Evolutionary conservation across 345 rosid genomes (phyloP), one percentile per base, ranked within the genome.

Genomic region (Sonneratia alba): DNA sequence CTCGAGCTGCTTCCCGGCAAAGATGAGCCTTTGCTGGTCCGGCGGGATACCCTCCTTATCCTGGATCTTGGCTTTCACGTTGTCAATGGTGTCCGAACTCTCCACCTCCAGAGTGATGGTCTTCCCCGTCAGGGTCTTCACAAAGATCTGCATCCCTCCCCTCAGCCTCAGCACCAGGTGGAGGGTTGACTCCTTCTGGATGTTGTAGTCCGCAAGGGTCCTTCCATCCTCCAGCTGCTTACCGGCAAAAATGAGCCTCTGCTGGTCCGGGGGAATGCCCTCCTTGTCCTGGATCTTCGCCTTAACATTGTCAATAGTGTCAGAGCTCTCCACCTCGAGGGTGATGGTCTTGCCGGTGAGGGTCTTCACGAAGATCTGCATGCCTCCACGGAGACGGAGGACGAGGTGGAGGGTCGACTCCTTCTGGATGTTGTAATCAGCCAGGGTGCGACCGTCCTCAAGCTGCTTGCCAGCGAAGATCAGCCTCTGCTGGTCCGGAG

Each of bases 1-100:
- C 67, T 84, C 87, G 1, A 84, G 68, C 72, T 84, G 87, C 73
- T 84, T 84, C 2, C 87, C 87, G 0, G 85, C 87, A 1, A 84
- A 84, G 38, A 84, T 84, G 40, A 84, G 49, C 72, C 85, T 78
- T 74, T 84, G 87, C 70, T 84, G 87, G 49, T 84, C 87, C 0
- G 85, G 85, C 0, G 87, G 85, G 47, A 84, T 84, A 0, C 85
- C 87, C 65, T 82, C 85, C 81, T 84, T 84, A 57, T 84, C 87
- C 71, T 82, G 87, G 70, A 84, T 84, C 70, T 84, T 84, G 0
- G 85, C 83, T 69, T 84, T 84, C 42, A 81, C 87, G 11, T 84
- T 81, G 7, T 84, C 87, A 11, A 84, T 79, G 3, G 87, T 84
- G 63, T 84, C 87, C 0, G 87, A 84, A 63, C 83, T 84, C 70